A percentile compares a stretch with the other conserved stretches of the same genome.
phyloP scores from a whole-genome alignment of 2,329 filamentous ascomycete species.

The Penicillium hordei region DNA sequence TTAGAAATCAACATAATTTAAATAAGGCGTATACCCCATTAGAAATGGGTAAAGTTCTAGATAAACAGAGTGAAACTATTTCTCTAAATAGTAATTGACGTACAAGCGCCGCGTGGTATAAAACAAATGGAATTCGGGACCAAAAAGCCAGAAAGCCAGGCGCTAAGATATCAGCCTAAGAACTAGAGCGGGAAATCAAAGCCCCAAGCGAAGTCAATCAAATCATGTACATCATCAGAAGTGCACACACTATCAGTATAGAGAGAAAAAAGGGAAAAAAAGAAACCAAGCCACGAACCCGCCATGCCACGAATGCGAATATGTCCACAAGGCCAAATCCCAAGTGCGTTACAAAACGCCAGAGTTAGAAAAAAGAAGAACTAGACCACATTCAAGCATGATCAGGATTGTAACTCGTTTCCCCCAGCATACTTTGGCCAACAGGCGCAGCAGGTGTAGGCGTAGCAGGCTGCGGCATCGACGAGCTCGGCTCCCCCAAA shows the following conservation, averaged over 20 bases:
- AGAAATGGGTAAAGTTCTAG: not conserved
- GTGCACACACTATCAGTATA: constrained; percentile 2
- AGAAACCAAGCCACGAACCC: not conserved
- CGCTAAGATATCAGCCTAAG: not conserved
- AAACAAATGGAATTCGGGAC: not conserved
- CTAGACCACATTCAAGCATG: constrained; percentile 37
- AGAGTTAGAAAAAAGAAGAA: not conserved
- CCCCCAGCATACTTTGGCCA: constrained; percentile 62
- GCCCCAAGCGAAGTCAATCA: not conserved
- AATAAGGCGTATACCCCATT: not conserved
- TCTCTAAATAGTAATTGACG: not conserved
- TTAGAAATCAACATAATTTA: not conserved
- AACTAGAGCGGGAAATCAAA: not conserved
- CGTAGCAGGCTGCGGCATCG: constrained; percentile 49
- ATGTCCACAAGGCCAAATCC: constrained; percentile 4
- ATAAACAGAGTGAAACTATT: not conserved
- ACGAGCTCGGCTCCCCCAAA: constrained; percentile 32
- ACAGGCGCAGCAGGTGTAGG: constrained; percentile 53
- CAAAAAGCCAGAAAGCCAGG: not conserved
- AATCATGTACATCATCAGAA: constrained; percentile 12
- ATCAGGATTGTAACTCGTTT: constrained; percentile 70
- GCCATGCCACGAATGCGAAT: constrained; percentile 5
- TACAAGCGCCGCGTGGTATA: not conserved
- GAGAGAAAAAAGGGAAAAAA: not conserved
- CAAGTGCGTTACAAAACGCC: constrained; percentile 3